Evolutionary conservation across 345 rosid genomes (phyloP), one percentile per base, ranked within the genome.

Genomic region (Salix suchowensis): DNA sequence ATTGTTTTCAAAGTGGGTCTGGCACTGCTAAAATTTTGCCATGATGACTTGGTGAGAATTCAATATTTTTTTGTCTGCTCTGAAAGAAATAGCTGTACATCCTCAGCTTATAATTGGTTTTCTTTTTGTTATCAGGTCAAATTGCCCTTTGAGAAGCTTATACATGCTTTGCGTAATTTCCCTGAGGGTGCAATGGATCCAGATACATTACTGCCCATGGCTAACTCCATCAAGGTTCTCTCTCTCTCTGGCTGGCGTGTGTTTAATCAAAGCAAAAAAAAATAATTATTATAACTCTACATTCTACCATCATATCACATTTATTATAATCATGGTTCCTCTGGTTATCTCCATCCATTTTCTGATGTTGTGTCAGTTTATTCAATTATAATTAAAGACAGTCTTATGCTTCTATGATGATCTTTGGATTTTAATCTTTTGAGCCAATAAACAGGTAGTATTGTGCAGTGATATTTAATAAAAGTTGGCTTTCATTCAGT

Each of bases 131-230:
- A 36, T 78, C 86, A 90, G 97, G 71, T 90, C 74, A 88, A 89
- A 79, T 72, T 94, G 79, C 97, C 99, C 26, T 96, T 94, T 78
- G 99, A 96, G 85, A 90, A 96, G 81, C 91, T 96, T 67, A 88
- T 96, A 77, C 91, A 91, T 82, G 94, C 99, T 78, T 74, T 96
- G 84, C 92, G 95, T 37, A 91, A 92, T 79, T 94, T 91, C 79
- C 97, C 97, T 23, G 99, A 91, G 79, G 90, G 94, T 81, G 97
- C 95, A 15, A 90, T 94, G 95, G 85, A 94, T 85, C 98, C 99
- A 23, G 95, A 96, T 86, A 82, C 81, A 14, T 84, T 96, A 83
- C 83, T 96, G 61, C 99, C 99, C 10, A 73, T 94, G 90, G 97
- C 98, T 68, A 90, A 90, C 79, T 90, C 98, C 44, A 88, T 92